Evolutionary conservation across 2,329 filamentous ascomycete genomes (phyloP), one percentile per base, ranked within the genome.

Genomic region (Fusarium sublunatum): DNA sequence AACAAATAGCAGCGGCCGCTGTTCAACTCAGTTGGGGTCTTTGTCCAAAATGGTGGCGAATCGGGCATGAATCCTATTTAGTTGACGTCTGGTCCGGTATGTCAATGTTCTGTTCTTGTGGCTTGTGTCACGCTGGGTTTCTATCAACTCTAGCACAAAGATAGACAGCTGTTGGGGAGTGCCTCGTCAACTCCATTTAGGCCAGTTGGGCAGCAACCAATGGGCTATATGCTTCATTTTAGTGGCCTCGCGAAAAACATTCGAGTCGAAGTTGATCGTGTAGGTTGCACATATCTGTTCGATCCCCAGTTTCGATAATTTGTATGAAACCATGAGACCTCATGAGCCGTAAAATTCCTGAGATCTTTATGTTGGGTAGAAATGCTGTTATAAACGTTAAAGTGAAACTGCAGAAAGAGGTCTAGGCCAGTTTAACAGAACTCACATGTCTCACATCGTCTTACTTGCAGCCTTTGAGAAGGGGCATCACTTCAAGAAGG

Each of bases 41-140:
- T 24, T 28, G n/a, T 28, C 1, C 39, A n/a, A 28, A 25, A 34
- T 40, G 26, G 60, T 50, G 61, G 34, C 43, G 15, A 29, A 25
- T 60, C 45, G 42, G 56, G 42, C 44, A 64, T 53, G 22, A 47
- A 40, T 44, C 39, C 51, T 36, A 39, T 22, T 28, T 34, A n/a
- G 15, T 35, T 32, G 24, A 52, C 22, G 22, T 22, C 26, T 19
- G 12, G 26, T n/a, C 39, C 11, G 7, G 24, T 13, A 7, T 41
- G 19, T 13, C 40, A 26, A 22, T 10, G 31, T 24, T 22, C 22
- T 12, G 13, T 29, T 41, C 29, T 50, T 26, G 12, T 26, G n/a
- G 12, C 19, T 49, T 48, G 60, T 61, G 46, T 41, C 25, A 47
- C 51, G 34, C 10, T 26, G 24, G 11, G 22, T 22, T 53, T 40